These are phyloP conservation scores for Alectoria sarmentosa DNA, from an alignment of 495 filamentous ascomycete genomes.

Conservation along the genomic window DNA sequence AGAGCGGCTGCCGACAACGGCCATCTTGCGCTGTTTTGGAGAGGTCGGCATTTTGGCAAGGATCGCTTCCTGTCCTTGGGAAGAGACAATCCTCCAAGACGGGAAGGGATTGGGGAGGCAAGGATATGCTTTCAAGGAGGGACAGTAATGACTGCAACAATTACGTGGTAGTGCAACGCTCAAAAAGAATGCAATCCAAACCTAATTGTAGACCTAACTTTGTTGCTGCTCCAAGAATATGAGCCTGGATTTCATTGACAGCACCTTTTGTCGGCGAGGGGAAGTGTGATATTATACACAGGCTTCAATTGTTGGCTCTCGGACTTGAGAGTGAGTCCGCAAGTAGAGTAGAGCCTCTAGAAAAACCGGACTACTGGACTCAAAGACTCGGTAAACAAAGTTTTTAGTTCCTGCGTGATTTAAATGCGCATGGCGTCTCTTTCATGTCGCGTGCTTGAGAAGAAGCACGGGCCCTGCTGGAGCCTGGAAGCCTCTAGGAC, in stretches of 20 bases:
- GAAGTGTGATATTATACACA: not conserved
- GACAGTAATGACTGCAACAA: conserved; percentile 3
- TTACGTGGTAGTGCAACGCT: conserved; percentile 12
- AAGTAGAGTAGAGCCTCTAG: not conserved
- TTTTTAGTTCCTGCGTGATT: conserved; percentile 1
- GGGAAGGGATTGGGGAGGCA: conserved; percentile 10
- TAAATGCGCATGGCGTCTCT: conserved; percentile 4
- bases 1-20: conserved; percentile 93
- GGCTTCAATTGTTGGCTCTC: not conserved
- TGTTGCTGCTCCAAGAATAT: not conserved
- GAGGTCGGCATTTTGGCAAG: conserved; percentile 58
- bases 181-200: not conserved
- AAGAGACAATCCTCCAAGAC: not conserved
- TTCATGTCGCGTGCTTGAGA: conserved; percentile 1
- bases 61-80: not conserved
- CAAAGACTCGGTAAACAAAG: not conserved
- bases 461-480: not conserved
- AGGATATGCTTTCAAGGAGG: conserved; percentile 11
- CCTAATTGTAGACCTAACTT: not conserved
- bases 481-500: not conserved
- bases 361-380: not conserved
- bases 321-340: not conserved
- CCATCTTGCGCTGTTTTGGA: conserved; percentile 94
- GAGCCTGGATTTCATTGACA: not conserved
- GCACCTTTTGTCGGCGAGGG: not conserved